Conservation (phyloP, 2,329 filamentous ascomycete species). For the Stachybotrys chartarum region DNA sequence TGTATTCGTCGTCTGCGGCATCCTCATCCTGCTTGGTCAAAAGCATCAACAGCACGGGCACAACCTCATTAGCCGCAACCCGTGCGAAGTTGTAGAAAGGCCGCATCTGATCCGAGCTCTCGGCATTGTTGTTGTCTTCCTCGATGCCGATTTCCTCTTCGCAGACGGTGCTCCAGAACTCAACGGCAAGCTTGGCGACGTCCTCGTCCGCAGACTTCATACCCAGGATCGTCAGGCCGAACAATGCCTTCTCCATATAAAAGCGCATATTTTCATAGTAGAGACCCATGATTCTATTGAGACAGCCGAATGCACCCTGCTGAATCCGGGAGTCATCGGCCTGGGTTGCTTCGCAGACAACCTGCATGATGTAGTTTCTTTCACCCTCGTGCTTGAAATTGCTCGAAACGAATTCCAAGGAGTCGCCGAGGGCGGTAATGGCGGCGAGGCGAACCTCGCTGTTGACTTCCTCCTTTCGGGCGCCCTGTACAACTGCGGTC, state of each 20-base stretch:
- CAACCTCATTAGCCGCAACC: conserved; percentile 87
- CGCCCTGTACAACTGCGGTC: conserved; percentile 94
- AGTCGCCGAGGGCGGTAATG: conserved; percentile 90
- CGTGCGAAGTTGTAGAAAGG: conserved; percentile 95
- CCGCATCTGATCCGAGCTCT: conserved; percentile 76
- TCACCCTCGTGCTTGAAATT: conserved; percentile 99
- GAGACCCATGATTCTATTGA: conserved; percentile 97
- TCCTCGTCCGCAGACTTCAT: conserved; percentile 99
- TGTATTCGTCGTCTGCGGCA: conserved; percentile 94
- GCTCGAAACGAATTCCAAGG: conserved; percentile 92
- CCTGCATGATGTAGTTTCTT: conserved; percentile 99
- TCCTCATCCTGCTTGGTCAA: conserved; percentile 98
- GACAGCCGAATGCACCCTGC: conserved; percentile 90
- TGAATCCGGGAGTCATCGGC: conserved; percentile 86
- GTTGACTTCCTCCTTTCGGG: conserved; percentile 92
- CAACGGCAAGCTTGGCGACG: conserved; percentile 93
- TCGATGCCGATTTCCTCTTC: conserved; percentile 98
- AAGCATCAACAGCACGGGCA: conserved; percentile 81
- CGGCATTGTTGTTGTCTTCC: conserved; percentile 77
- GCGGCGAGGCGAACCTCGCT: conserved; percentile 84
- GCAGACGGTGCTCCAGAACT: conserved; percentile 99
- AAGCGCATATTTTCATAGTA: conserved; percentile 99
- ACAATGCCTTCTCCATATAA: conserved; percentile 99
- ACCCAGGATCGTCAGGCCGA: conserved; percentile 92
- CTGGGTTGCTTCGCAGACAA: conserved; percentile 97